Evolutionary conservation across 345 rosid genomes (phyloP).

Genomic region (Passiflora organensis): DNA sequence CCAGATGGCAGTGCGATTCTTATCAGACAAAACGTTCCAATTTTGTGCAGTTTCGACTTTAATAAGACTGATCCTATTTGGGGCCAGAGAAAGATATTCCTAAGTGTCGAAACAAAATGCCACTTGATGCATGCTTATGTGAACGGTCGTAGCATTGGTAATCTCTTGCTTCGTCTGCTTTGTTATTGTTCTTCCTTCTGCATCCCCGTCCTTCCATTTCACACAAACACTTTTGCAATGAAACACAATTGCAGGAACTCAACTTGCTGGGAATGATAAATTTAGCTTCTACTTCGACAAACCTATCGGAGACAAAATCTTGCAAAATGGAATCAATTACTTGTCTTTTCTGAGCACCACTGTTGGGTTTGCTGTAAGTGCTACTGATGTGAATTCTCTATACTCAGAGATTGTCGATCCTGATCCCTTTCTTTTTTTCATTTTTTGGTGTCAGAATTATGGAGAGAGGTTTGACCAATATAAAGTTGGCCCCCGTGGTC

Average conservation of each 20-base stretch:
- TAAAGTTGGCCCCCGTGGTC: conserved; percentile 37
- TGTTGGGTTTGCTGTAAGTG: conserved; percentile 44
- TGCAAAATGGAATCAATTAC: conserved; percentile 38
- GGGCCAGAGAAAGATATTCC: conserved; percentile 29
- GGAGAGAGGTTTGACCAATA: conserved; percentile 34
- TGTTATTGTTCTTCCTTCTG: background rate
- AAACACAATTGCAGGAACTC: conserved; percentile 28
- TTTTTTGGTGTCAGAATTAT: conserved; percentile 29
- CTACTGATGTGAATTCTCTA: too few relatives aligned
- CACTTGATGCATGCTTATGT: conserved; percentile 54
- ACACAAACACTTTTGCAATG: too few relatives aligned
- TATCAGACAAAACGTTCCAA: background rate
- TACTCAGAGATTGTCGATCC: too few relatives aligned
- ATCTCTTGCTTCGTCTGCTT: too few relatives aligned
- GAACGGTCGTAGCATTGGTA: conserved; percentile 47
- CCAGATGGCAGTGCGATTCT: too few relatives aligned
- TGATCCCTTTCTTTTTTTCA: background rate
- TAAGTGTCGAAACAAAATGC: conserved; percentile 43
- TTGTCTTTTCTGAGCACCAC: conserved; percentile 51
- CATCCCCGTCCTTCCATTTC: too few relatives aligned
- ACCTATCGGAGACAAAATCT: conserved; percentile 11
- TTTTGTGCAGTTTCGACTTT: conserved; percentile 28
- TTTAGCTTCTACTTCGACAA: conserved; percentile 34
- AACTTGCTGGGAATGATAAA: conserved; percentile 28
- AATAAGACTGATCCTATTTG: conserved; percentile 40